A percentile compares a stretch with the other conserved stretches of the same genome.
Evolutionary conservation across 345 rosid species (phyloP).

Genomic region (Psidium guajava): DNA sequence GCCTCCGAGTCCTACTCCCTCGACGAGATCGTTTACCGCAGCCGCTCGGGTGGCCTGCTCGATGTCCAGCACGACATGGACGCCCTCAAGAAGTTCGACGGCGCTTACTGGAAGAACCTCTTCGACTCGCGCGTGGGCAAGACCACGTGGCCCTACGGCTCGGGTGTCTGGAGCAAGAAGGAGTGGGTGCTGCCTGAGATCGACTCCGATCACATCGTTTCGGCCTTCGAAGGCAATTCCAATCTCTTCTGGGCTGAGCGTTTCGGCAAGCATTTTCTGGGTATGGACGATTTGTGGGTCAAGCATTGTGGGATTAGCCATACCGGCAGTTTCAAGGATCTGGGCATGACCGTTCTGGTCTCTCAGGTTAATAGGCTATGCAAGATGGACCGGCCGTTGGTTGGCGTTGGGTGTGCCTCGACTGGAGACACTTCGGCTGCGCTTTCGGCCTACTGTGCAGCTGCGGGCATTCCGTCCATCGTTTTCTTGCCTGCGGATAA

Average conservation of each 20-base stretch:
- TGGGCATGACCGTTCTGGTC: constrained; percentile 91
- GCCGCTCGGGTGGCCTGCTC: constrained; percentile 73
- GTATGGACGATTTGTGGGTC: constrained; percentile 87
- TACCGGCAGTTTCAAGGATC: constrained; percentile 87
- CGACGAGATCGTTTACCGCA: constrained; percentile 79
- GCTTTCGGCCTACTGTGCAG: constrained; percentile 71
- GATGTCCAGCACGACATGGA: constrained; percentile 81
- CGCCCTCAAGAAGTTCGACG: constrained; percentile 53
- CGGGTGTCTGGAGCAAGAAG: constrained; percentile 90
- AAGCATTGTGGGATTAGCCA: constrained; percentile 93
- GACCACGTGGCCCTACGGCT: constrained; percentile 79
- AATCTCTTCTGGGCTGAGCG: constrained; percentile 93
- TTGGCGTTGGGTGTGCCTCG: constrained; percentile 91
- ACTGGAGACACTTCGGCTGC: constrained; percentile 95
- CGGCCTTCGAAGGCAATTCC: constrained; percentile 90
- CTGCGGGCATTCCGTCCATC: constrained; percentile 87
- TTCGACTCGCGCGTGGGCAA: constrained; percentile 85
- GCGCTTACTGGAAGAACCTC: constrained; percentile 63
- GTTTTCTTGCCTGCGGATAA: constrained; percentile 79
- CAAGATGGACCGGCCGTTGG: constrained; percentile 57
- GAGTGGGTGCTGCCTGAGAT: constrained; percentile 91
- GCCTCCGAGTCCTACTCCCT: constrained; percentile 64
- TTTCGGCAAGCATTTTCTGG: constrained; percentile 58
- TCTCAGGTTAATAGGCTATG: constrained; percentile 83
- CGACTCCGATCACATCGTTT: constrained; percentile 67